phyloP scores from a whole-genome alignment of 1,139 yeast genomes.

The Pneumocystis murina region DNA sequence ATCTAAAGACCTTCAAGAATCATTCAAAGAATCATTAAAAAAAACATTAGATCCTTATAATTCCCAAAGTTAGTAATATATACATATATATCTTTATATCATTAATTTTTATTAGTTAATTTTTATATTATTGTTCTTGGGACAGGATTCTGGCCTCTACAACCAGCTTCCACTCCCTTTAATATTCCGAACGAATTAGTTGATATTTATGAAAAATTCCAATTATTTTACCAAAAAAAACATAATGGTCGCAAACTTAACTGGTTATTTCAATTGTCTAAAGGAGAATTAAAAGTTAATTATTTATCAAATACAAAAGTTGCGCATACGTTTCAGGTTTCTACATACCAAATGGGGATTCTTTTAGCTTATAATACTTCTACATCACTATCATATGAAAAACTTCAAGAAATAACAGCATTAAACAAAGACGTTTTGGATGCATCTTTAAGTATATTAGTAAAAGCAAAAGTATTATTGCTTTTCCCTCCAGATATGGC shows the following conservation, averaged over 20 bases:
- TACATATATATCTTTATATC: conserved; percentile 1
- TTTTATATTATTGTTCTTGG: conserved; percentile 70
- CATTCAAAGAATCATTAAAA: conserved; percentile 42
- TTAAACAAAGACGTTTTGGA: conserved; percentile 51
- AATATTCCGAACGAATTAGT: conserved; percentile 48
- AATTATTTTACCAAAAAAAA: conserved; percentile 51
- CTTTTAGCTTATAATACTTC: conserved; percentile 61
- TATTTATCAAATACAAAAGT: conserved; percentile 50
- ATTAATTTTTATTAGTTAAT: conserved; percentile 18
- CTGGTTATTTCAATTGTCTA: conserved; percentile 93
- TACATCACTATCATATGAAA: conserved; percentile 43
- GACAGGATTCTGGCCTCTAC: conserved; percentile 81
- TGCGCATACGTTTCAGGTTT: conserved; percentile 74
- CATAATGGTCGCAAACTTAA: conserved; percentile 81
- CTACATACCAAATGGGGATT: conserved; percentile 76
- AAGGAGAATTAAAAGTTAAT: conserved; percentile 86
- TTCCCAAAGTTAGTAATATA: conserved; percentile 34
- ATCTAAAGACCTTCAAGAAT: conserved; percentile 58
- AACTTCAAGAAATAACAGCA: conserved; percentile 54
- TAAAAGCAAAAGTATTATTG: conserved; percentile 59
- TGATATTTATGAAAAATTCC: conserved; percentile 51
- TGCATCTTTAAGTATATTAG: conserved; percentile 61
- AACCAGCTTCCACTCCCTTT: conserved; percentile 36
- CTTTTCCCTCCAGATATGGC: conserved; percentile 37
- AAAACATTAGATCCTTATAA: conserved; percentile 22